Base-by-base conservation (phyloP, 306 rosid genomes). In the Carpinus viminea region DNA sequence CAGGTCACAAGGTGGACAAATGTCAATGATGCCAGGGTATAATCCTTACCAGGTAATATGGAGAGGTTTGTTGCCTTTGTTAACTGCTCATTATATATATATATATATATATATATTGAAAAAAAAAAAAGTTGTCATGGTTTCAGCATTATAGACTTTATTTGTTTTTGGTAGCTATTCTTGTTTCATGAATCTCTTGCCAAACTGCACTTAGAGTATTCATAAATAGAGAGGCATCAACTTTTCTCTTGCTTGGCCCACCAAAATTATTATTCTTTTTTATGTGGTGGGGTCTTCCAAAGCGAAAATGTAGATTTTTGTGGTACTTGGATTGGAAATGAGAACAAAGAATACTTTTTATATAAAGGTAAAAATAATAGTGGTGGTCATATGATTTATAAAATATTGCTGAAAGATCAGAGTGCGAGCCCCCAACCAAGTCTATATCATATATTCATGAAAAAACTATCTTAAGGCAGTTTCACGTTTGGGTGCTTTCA, bases 21-120 rank as follows among this genome's bases (percentile, higher is more conserved):
- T 92, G 89, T 91, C 97, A 51, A 76, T 95, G 89, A 89, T 90
- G 88, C 97, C 89, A 31, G 99, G 99, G 15, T 95, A 92, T 85
- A 90, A 93, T 89, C 98, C 97, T 28, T 95, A 90, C 85, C 99
- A 93, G 98, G 99, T 91, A 83, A 36, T 83, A 73, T 72, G 61
- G 8, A 1, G 20, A 17, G 16, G 26, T 64, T 41, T 72, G 18
- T 65, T 80, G 54, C 80, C 84, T 70, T 74, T 31, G 20, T 48
- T 68, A 74, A 55, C 75, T 72, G 46, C 78, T 61, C 50, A 5
- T 20, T 56, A 52, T 68, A 31, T 31, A 31, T 31, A 28, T 28
- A 28, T 28, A 28, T 36, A 36, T 4, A 55, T 7, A 47, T 18
- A 36, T 77, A 55, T 20, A 10, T 51, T 9, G 55, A 62, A 36